Evolutionary conservation across 2,329 filamentous ascomycete species (phyloP).

Genomic region (Xylaria digitata): DNA sequence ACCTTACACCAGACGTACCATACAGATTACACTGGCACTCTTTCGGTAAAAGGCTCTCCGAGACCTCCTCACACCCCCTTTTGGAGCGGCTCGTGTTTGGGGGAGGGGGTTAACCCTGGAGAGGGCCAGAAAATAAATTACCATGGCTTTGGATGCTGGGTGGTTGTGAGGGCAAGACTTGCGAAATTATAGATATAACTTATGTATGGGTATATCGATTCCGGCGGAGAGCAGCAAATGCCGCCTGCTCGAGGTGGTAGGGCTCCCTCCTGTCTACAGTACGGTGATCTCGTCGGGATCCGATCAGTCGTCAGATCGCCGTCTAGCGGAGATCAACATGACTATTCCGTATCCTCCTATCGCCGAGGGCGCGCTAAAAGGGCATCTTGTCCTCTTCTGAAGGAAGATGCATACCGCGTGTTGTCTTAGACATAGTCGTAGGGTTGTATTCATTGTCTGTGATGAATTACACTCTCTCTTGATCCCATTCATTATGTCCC

Average conservation of each 20-base stretch:
- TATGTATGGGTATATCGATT: neutral
- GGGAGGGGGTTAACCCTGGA: neutral
- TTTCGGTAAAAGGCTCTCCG: conserved; percentile 29
- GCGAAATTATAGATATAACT: neutral
- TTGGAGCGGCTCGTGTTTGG: conserved; percentile 5
- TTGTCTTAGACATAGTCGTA: conserved; percentile 5
- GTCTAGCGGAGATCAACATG: conserved; percentile 12
- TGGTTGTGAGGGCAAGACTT: neutral
- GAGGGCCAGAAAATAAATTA: neutral
- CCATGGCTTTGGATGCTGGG: neutral
- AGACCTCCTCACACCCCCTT: conserved; percentile 16
- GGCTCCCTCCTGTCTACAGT: neutral
- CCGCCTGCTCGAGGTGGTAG: neutral
- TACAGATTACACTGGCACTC: conserved; percentile 16
- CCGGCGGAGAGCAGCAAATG: neutral
- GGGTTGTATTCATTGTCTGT: neutral
- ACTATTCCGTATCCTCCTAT: neutral
- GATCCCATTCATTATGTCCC: neutral
- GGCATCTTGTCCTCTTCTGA: neutral
- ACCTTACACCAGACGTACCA: neutral
- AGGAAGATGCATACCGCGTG: conserved; percentile 6
- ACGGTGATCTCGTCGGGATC: neutral
- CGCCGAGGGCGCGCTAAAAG: neutral
- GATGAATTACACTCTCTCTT: neutral
- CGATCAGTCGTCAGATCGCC: neutral